Evolutionary conservation across 352 stramenopile genomes (phyloP), one percentile per base, ranked within the genome.

Genomic region (Phytophthora sp.): DNA sequence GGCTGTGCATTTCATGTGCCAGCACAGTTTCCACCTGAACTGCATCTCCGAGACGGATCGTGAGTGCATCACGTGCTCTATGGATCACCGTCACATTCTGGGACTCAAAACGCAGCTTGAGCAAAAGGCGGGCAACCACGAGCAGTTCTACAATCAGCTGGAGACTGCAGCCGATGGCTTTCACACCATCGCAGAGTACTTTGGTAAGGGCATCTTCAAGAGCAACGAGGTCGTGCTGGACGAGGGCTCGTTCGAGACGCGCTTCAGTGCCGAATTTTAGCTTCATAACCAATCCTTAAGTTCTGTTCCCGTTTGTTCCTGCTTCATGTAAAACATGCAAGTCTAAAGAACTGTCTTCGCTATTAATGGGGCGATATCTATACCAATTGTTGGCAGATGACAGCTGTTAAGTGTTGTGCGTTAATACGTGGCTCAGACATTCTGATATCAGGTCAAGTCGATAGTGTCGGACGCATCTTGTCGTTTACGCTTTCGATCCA

Each of bases 131-230:
- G 79, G 82, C 20, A 96, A 97, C 64, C 90, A 98, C 74, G 91
- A 98, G 57, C 86, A 96, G 76, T 98, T 98, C 57, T 98, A 94
- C 82, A 95, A 96, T 57, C 89, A 98, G 49, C 76, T 97, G 3
- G 90, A 97, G 69, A 95, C 87, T 0, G 83, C 87, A 0, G 82
- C 86, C 13, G 88, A 97, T 46, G 90, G 90, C 12, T 97, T 97
- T 65, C 77, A 95, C 63, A 93, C 85, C 7, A 93, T 97, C 51
- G 90, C 90, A 24, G 87, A 96, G 63, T 97, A 96, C 74, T 97
- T 97, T 82, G 90, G 89, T 46, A 97, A 97, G 74, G 90, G 91
- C 33, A 94, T 97, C 61, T 96, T 97, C 77, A 94, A 95, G 73
- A 89, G 73, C 53, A 86, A 79, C 51, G 80, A 91, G 36, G 81